Evolutionary conservation across 768 basidiomycete species (phyloP), one percentile per base, ranked within the genome.

Genomic region (Tubosaeta brunneosetosa): DNA sequence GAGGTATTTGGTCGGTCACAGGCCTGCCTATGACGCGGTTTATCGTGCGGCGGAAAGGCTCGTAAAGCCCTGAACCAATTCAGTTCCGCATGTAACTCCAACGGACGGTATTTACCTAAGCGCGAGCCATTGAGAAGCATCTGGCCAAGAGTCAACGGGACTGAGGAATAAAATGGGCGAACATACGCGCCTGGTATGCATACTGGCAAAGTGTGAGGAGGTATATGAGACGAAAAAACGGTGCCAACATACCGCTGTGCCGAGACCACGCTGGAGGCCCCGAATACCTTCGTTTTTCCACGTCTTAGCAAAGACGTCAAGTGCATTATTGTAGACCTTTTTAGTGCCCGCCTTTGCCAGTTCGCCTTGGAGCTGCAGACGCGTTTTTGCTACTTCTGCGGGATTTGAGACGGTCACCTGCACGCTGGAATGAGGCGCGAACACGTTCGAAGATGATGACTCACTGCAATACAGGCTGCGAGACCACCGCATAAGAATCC

Each of bases 311-410:
- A 95, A 72, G 13, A 90, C 93, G 63, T 98, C 94, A 38, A 92
- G 54, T n/a, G 86, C 88, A 65, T 85, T 90, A 55, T 81, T 89
- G 74, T 99, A 99, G 3, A 97, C 90, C 65, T 83, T 89, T 58
- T 68, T 57, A 14, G 77, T 78, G 9, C 86, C 83, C 7, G 71
- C 78, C 64, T 87, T 92, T 32, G 88, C 83, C 11, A 99, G 81
- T 69, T 98, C 97, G 25, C 95, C 97, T 65, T 98, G 94, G 25
- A 99, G 80, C 68, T 99, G 97, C 47, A 99, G 73, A 50, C 95
- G 86, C 38, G 97, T 98, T 72, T 98, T 98, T 42, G 90, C 88
- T 19, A 71, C 65, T 60, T 87, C 86, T 5, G 84, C 85, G 12
- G 86, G 84, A 58, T 90, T 90, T 5, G 87, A 88, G 50, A 90